These are phyloP conservation scores for Pythium pectinolyticum DNA, from an alignment of 352 stramenopile species.

Conservation along the genomic window DNA sequence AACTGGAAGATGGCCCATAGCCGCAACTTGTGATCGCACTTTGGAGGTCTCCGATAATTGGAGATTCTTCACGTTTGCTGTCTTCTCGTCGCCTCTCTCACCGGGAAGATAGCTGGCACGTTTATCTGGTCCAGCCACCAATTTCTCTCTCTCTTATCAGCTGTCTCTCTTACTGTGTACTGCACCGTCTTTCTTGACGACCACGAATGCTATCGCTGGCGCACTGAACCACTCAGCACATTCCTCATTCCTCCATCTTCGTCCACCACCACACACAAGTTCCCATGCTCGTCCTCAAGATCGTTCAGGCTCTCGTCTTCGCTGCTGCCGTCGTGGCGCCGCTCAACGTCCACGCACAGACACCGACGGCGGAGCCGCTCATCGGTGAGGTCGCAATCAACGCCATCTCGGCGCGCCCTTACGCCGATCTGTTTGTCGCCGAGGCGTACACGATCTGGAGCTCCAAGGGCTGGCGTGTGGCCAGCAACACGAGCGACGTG, in stretches of 20 bases:
- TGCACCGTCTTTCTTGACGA: neutral
- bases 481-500: constrained; percentile 33
- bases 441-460: constrained; percentile 35
- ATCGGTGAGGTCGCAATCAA: constrained; percentile 31
- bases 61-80: too few species aligned
- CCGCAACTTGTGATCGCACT: too few species aligned
- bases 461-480: constrained; percentile 27
- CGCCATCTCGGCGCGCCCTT: constrained; percentile 16
- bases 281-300: constrained; percentile 30
- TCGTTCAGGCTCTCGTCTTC: constrained; percentile 17
- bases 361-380: constrained; percentile 19
- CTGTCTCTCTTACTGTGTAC: too few species aligned
- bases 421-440: constrained; percentile 29
- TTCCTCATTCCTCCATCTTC: constrained; percentile 25
- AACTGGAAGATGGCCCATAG: too few species aligned
- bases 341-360: constrained; percentile 4
- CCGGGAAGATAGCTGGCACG: too few species aligned
- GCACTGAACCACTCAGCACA: too few species aligned
- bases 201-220: too few species aligned
- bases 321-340: constrained; percentile 4
- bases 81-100: too few species aligned
- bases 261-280: neutral
- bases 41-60: too few species aligned
- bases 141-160: too few species aligned
- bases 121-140: too few species aligned